These are phyloP conservation scores for Scytalidium lignicola DNA, from an alignment of 2,329 filamentous ascomycete species.

Conservation along the genomic window DNA sequence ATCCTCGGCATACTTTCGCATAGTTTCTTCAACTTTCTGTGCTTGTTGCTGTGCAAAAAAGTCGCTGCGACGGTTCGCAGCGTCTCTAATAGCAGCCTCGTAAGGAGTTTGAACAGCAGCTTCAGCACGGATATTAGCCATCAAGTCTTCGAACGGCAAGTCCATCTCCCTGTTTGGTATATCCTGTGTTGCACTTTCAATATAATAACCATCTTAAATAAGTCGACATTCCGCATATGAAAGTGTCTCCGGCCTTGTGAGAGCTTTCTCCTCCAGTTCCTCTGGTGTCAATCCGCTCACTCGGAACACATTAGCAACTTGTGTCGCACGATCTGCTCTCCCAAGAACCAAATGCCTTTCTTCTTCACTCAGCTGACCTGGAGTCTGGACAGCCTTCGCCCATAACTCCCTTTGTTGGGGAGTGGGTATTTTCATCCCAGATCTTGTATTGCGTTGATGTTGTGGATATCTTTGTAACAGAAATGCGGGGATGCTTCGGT, in stretches of 20 bases:
- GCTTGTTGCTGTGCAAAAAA: not conserved
- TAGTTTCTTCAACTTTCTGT: not conserved
- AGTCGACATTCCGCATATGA: not conserved
- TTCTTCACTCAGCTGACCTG: not conserved
- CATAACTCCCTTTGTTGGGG: not conserved
- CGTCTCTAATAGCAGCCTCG: not conserved
- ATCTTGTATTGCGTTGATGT: too few species aligned
- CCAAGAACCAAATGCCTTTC: not conserved
- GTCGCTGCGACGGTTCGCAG: not conserved
- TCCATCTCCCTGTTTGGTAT: not conserved
- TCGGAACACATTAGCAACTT: not conserved
- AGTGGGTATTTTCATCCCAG: too few species aligned
- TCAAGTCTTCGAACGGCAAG: not conserved
- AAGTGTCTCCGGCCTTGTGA: not conserved
- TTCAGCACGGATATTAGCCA: too few species aligned
- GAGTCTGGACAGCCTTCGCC: not conserved
- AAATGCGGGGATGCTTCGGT: too few species aligned
- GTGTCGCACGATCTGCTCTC: not conserved
- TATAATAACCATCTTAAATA: not conserved
- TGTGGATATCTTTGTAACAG: too few species aligned
- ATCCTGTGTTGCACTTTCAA: not conserved
- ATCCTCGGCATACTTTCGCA: not conserved
- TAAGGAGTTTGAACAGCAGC: too few species aligned
- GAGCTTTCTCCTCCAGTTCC: slow-evolving; percentile 1
- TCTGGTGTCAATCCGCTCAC: not conserved